Conservation (phyloP, 2,329 filamentous ascomycete species). For the Neofusicoccum parvum region DNA sequence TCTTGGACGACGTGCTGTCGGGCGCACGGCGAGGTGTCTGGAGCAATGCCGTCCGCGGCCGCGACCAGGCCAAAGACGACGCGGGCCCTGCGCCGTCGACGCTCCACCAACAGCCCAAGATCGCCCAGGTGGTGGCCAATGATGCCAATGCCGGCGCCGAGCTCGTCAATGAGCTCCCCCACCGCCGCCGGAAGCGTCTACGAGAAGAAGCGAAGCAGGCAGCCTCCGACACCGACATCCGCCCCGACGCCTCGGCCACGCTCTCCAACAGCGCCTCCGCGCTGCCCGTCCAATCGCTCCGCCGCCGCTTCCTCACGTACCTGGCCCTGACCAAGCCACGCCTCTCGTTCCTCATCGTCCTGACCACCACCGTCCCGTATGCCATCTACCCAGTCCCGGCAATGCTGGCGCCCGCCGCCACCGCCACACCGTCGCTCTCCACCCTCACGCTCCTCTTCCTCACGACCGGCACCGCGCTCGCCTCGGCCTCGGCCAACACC, state of each 20-base stretch:
- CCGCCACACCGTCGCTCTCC: conserved; percentile 75
- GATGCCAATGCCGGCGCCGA: conserved; percentile 23
- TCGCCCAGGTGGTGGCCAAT: conserved; percentile 22
- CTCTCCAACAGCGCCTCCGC: conserved; percentile 60
- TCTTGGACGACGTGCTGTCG: conserved; percentile 36
- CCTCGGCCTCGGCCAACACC: conserved; percentile 87
- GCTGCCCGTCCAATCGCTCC: conserved; percentile 59
- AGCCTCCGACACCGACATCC: conserved; percentile 33
- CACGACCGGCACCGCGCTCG: conserved; percentile 83
- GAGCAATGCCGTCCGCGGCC: conserved; percentile 32
- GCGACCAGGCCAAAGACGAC: conserved; percentile 17
- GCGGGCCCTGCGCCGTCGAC: conserved; percentile 18
- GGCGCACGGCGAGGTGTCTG: conserved; percentile 33
- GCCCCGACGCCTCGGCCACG: conserved; percentile 63
- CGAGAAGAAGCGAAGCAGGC: conserved; percentile 27
- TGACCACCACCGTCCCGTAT: conserved; percentile 89
- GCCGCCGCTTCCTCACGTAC: conserved; percentile 74
- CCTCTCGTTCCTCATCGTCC: conserved; percentile 85
- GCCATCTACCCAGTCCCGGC: conserved; percentile 90
- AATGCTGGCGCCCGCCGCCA: conserved; percentile 71
- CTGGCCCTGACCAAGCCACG: conserved; percentile 95
- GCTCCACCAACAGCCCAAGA: conserved; percentile 20
- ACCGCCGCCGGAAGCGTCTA: conserved; percentile 37
- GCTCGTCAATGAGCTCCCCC: conserved; percentile 33
- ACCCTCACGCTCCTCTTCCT: conserved; percentile 91